phyloP scores from a whole-genome alignment of 176 grass and related monocot species.

The Eleusine indica region DNA sequence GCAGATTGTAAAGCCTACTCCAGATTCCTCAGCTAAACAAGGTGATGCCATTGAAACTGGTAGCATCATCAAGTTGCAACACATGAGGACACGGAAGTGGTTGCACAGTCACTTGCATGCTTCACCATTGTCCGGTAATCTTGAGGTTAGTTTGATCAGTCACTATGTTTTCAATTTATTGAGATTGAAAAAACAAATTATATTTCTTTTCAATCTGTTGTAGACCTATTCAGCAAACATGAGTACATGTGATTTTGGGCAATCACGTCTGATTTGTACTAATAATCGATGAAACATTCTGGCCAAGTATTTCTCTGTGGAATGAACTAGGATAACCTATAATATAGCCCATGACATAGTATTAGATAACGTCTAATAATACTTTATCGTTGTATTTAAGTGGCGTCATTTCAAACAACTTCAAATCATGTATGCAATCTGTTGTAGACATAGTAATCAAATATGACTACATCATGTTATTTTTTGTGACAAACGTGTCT shows the following conservation, averaged over 20 bases:
- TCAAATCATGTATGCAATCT: not conserved
- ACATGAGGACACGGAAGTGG: slow-evolving; percentile 74
- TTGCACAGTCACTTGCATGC: slow-evolving; percentile 76
- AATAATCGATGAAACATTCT: too few species aligned
- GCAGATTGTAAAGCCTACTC: slow-evolving; percentile 57
- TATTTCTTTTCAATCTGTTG: not conserved
- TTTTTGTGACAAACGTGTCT: not conserved
- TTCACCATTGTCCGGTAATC: slow-evolving; percentile 78
- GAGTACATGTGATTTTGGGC: too few species aligned
- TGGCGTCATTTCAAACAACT: too few species aligned
- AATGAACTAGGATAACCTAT: too few species aligned
- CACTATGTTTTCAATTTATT: not conserved
- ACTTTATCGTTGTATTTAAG: too few species aligned
- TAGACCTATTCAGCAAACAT: too few species aligned
- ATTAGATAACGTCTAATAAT: too few species aligned
- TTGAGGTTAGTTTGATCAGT: slow-evolving; percentile 61
- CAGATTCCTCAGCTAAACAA: slow-evolving; percentile 65
- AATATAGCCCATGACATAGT: too few species aligned
- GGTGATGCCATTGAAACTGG: slow-evolving; percentile 66
- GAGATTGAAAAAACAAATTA: not conserved
- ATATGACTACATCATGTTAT: not conserved
- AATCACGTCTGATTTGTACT: too few species aligned
- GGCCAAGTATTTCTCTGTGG: too few species aligned
- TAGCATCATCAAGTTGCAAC: slow-evolving; percentile 63
- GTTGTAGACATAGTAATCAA: not conserved